Conservation (phyloP, 2,329 filamentous ascomycete species). For the Magnaporthiopsis rhizophila region DNA sequence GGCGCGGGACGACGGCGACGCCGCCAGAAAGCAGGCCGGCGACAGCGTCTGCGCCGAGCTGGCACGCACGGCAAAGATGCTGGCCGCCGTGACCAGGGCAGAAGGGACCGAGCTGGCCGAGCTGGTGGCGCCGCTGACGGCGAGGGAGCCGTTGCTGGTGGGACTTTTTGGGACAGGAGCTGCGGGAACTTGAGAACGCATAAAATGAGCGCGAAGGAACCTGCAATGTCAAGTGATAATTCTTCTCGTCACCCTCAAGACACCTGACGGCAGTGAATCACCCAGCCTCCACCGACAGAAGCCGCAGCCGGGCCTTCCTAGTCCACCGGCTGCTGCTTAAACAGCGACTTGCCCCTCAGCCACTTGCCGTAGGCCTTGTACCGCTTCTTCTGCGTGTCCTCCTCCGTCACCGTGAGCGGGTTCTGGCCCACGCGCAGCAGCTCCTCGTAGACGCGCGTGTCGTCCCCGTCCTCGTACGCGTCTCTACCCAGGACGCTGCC, state of each 20-base stretch:
- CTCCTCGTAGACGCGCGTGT: constrained; percentile 65
- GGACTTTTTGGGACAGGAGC: not conserved
- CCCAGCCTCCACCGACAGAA: constrained; percentile 6
- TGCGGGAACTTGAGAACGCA: not conserved
- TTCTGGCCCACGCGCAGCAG: constrained; percentile 72
- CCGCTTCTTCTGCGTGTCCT: constrained; percentile 83
- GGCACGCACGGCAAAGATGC: constrained; percentile 23
- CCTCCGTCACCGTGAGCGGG: constrained; percentile 77
- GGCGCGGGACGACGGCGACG: constrained; percentile 28
- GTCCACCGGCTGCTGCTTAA: constrained; percentile 74
- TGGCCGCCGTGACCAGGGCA: constrained; percentile 24
- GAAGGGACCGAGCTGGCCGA: constrained; percentile 19
- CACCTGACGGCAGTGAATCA: not conserved
- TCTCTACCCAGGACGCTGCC: not conserved
- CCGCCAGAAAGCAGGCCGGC: constrained; percentile 1
- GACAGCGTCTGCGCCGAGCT: constrained; percentile 24
- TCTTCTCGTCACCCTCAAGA: too few species aligned
- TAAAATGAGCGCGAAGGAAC: too few species aligned
- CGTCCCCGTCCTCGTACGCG: constrained; percentile 46
- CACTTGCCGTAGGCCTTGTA: constrained; percentile 97
- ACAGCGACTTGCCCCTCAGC: constrained; percentile 89
- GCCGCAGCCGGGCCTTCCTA: constrained; percentile 22
- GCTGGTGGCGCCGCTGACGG: constrained; percentile 25
- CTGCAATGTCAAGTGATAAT: too few species aligned
- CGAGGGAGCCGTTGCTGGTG: constrained; percentile 5